These are phyloP conservation scores for Chrysanthemum makinoi DNA, from an alignment of 129 eudicot species.

Conservation along the genomic window DNA sequence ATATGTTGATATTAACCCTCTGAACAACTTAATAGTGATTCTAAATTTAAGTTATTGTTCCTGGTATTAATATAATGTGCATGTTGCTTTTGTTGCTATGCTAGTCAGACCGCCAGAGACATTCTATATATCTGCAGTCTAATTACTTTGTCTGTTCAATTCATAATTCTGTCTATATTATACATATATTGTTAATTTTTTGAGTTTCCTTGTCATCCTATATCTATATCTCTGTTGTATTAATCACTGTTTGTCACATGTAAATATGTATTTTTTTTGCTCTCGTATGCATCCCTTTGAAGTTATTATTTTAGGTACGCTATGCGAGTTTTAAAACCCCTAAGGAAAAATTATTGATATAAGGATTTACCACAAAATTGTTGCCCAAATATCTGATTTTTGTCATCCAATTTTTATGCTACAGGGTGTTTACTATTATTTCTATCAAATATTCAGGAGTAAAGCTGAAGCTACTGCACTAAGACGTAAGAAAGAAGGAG, in stretches of 20 bases:
- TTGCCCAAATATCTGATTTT: slow-evolving; percentile 34
- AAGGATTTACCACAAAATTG: slow-evolving; percentile 3
- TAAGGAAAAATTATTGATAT: slow-evolving; percentile 6
- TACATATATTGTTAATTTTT: neutral
- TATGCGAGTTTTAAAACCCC: slow-evolving; percentile 1
- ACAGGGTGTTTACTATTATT: slow-evolving; percentile 99
- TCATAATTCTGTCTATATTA: neutral
- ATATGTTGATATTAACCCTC: no score
- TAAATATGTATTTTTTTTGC: slow-evolving; percentile 5
- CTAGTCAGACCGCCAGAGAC: neutral
- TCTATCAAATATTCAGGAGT: slow-evolving; percentile 99
- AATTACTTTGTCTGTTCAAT: neutral
- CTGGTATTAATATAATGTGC: neutral
- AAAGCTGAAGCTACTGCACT: slow-evolving; percentile 82
- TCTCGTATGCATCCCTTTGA: slow-evolving; percentile 13
- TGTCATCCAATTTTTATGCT: slow-evolving; percentile 39
- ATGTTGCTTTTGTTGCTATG: no score
- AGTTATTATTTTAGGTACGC: slow-evolving; percentile 3
- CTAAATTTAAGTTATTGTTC: neutral
- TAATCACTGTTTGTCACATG: slow-evolving; percentile 9
- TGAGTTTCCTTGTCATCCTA: neutral
- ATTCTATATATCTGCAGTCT: slow-evolving; percentile 1
- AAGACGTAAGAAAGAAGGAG: slow-evolving; percentile 64
- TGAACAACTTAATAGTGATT: no score
- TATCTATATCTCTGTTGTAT: neutral